These are phyloP conservation scores for Berkeleyomyces basicola DNA, from an alignment of 2,329 filamentous ascomycete genomes.

Conservation along the genomic window DNA sequence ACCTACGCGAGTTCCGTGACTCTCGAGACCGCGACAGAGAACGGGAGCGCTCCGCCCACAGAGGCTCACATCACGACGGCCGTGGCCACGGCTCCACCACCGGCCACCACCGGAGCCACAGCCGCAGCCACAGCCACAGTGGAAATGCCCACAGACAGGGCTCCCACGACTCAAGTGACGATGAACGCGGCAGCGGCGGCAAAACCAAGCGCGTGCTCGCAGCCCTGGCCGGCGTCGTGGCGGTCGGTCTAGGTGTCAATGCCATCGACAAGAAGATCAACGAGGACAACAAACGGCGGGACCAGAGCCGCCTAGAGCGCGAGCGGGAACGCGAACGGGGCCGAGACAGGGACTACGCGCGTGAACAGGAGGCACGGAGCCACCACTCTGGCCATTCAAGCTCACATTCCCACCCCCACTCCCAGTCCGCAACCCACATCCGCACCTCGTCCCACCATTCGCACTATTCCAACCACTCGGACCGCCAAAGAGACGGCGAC, in stretches of 20 bases:
- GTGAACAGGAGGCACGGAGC: neutral
- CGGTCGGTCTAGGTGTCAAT: conserved; percentile 38
- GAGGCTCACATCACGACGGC: conserved; percentile 20
- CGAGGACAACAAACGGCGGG: conserved; percentile 20
- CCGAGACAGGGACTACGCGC: neutral
- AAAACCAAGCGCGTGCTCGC: conserved; percentile 25
- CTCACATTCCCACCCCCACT: neutral
- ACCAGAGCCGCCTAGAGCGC: conserved; percentile 12
- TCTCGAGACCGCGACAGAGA: conserved; percentile 7
- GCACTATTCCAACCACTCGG: neutral
- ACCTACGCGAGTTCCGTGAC: neutral
- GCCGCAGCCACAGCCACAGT: conserved; percentile 18
- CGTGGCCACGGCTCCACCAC: conserved; percentile 1
- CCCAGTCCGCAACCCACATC: neutral
- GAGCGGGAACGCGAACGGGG: conserved; percentile 2
- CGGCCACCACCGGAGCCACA: conserved; percentile 18
- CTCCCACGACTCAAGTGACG: conserved; percentile 6
- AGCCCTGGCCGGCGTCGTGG: conserved; percentile 37
- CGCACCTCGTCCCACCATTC: neutral
- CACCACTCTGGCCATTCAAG: conserved; percentile 3
- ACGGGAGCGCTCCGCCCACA: conserved; percentile 20
- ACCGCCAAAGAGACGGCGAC: neutral
- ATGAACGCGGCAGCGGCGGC: conserved; percentile 16
- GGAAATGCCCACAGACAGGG: conserved; percentile 1
- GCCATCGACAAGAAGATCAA: conserved; percentile 30